These are phyloP conservation scores for Vanilla planifolia DNA, from an alignment of 106 monocot genomes.

Conservation along the genomic window DNA sequence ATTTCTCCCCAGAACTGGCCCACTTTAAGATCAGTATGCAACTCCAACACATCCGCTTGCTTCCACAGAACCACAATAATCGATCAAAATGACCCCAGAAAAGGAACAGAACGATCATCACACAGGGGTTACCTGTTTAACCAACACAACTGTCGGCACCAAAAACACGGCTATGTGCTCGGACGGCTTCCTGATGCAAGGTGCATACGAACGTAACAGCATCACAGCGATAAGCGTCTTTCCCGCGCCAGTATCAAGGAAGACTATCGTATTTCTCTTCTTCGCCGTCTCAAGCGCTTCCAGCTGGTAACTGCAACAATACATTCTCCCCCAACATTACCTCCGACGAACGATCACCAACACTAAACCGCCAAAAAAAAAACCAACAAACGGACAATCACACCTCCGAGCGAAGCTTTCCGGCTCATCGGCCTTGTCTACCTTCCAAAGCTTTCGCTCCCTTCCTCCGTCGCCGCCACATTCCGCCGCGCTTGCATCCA, in stretches of 20 bases:
- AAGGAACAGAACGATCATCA: not conserved
- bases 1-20: slow-evolving; percentile 61
- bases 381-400: not conserved
- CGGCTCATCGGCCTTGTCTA: not conserved
- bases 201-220: slow-evolving; percentile 43
- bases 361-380: not conserved
- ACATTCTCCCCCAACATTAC: not conserved
- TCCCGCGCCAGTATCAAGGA: slow-evolving; percentile 57
- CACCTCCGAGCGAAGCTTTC: slow-evolving; percentile 3
- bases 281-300: slow-evolving; percentile 51
- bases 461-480: not conserved
- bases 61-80: not conserved
- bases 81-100: not conserved
- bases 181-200: slow-evolving; percentile 35
- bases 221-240: slow-evolving; percentile 72
- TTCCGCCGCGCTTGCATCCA: too few relatives aligned
- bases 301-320: slow-evolving; percentile 42
- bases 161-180: slow-evolving; percentile 43
- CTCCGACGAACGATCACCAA: not conserved
- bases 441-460: not conserved
- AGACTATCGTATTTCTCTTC: slow-evolving; percentile 42
- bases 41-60: slow-evolving; percentile 55
- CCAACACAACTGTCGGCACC: slow-evolving; percentile 49
- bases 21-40: slow-evolving; percentile 52
- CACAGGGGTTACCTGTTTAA: slow-evolving; percentile 17